These are phyloP conservation scores for Candida krabiensis DNA, from an alignment of 805 yeast species.

Conservation along the genomic window DNA sequence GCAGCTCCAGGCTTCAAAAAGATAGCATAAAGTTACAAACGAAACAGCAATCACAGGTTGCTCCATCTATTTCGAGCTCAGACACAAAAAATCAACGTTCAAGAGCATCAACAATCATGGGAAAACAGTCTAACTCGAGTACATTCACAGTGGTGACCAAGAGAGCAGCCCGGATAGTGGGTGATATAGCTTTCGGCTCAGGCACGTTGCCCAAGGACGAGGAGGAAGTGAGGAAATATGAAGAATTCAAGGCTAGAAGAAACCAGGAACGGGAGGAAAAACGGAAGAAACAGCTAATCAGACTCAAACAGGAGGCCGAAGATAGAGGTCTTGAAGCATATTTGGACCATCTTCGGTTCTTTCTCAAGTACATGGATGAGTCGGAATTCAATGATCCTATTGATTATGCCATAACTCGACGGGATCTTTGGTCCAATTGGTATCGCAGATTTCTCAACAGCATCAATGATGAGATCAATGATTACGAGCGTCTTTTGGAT, in stretches of 20 bases:
- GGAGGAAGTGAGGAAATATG: constrained; percentile 14
- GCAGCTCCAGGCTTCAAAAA: no score
- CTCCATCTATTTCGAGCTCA: no score
- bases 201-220: constrained; percentile 15
- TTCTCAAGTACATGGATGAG: constrained; percentile 33
- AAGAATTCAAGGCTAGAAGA: constrained; percentile 13
- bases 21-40: no score
- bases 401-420: constrained; percentile 31
- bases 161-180: constrained; percentile 30
- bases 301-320: constrained; percentile 14
- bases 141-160: constrained; percentile 24
- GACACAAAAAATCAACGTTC: no score
- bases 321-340: constrained; percentile 25
- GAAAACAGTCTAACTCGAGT: constrained; percentile 9
- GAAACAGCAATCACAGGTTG: no score
- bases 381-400: constrained; percentile 32
- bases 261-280: constrained; percentile 12
- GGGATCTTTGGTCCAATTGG: constrained; percentile 33
- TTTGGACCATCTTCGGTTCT: constrained; percentile 31
- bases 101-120: no score
- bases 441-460: constrained; percentile 21
- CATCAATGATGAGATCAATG: constrained; percentile 16
- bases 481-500: constrained; percentile 15
- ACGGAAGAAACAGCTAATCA: constrained; percentile 13
- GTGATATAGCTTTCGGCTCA: constrained; percentile 34